Evolutionary conservation across 139 green algal species (phyloP).

Genomic region (Auxenochlorella protothecoides): DNA sequence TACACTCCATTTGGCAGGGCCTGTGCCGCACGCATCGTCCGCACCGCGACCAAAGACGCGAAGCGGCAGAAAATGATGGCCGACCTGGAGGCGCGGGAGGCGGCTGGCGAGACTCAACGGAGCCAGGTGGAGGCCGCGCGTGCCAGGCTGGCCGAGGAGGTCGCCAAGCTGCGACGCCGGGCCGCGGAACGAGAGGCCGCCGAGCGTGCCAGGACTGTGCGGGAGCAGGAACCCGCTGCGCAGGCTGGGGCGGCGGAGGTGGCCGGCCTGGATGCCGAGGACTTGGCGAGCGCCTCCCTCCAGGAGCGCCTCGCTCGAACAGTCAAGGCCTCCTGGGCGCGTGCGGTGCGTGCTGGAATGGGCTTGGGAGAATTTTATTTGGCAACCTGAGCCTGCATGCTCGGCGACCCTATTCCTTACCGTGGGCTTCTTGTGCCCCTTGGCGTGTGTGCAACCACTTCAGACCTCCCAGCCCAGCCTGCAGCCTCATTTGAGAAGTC

Average conservation of each 20-base stretch:
- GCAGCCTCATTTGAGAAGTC: neutral
- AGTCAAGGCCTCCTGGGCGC: conserved; percentile 48
- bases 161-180: conserved; percentile 26
- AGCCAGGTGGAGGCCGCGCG: conserved; percentile 36
- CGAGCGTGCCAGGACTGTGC: neutral
- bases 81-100: conserved; percentile 62
- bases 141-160: conserved; percentile 14
- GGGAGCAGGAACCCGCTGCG: neutral
- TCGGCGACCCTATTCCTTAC: no score
- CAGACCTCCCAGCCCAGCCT: neutral
- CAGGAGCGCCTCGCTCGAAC: conserved; percentile 36
- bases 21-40: no score
- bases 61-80: conserved; percentile 70
- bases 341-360: conserved; percentile 4
- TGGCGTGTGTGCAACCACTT: neutral
- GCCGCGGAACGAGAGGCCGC: conserved; percentile 14
- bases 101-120: conserved; percentile 9
- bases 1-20: no score
- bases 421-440: no score
- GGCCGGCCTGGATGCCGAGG: conserved; percentile 9
- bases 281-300: neutral
- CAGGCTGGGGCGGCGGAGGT: neutral
- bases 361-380: neutral
- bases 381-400: no score
- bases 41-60: conserved; percentile 26